Evolutionary conservation across 108 stramenopile genomes (phyloP).

Genomic region (Nitzschia sp.): DNA sequence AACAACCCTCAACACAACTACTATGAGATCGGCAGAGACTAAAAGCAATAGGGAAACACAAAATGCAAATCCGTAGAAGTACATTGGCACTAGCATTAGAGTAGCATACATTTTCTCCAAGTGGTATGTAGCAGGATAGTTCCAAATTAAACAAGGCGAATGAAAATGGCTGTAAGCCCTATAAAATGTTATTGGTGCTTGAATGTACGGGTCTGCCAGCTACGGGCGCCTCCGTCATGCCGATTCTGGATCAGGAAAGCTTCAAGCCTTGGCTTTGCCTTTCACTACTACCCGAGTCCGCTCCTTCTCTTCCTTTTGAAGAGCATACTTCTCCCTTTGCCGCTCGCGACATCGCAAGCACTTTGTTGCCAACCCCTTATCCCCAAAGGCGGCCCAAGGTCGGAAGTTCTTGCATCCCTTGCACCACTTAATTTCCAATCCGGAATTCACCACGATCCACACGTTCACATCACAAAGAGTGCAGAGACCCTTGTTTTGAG

Average conservation of each 20-base stretch:
- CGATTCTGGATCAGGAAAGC: background rate
- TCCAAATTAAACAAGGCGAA: too few species aligned
- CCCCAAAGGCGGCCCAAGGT: conserved; percentile 88
- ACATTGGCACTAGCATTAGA: too few species aligned
- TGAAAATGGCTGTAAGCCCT: too few species aligned
- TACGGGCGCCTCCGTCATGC: background rate
- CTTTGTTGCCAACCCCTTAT: conserved; percentile 88
- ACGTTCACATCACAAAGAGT: conserved; percentile 87
- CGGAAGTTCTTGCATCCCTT: conserved; percentile 93
- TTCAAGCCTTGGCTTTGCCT: conserved; percentile 23
- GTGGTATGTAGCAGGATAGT: too few species aligned
- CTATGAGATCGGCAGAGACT: conserved; percentile 27
- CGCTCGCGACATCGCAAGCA: conserved; percentile 85
- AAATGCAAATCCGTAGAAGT: too few species aligned
- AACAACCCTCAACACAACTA: conserved; percentile 18
- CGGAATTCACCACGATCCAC: conserved; percentile 74
- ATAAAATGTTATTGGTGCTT: too few species aligned
- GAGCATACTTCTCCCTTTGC: conserved; percentile 85
- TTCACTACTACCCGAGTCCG: conserved; percentile 24
- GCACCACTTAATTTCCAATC: conserved; percentile 90
- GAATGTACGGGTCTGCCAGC: background rate
- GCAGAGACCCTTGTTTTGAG: conserved; percentile 90
- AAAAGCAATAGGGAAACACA: background rate
- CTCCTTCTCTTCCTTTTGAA: conserved; percentile 69
- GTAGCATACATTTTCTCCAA: background rate